Evolutionary conservation across 768 basidiomycete genomes (phyloP).

Genomic region (Macrocybe gigantea): DNA sequence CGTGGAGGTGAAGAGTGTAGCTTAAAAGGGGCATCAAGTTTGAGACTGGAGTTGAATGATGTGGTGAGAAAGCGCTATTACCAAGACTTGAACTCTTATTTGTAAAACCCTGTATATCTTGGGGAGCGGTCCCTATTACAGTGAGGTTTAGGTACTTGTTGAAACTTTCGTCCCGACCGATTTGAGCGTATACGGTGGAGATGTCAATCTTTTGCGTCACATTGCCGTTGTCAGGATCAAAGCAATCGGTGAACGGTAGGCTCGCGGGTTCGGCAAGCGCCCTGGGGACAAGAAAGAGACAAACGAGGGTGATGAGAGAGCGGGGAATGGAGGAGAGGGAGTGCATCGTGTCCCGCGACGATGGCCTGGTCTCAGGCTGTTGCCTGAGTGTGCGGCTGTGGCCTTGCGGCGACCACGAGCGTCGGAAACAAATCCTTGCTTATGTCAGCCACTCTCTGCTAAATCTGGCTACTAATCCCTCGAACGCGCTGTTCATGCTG

Average conservation of each 20-base stretch:
- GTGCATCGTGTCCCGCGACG: conserved; percentile 20
- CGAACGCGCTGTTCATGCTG: conserved; percentile 12
- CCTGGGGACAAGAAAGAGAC: conserved; percentile 18
- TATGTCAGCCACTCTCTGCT: background rate
- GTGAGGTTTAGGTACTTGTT: conserved; percentile 62
- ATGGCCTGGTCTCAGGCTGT: conserved; percentile 6
- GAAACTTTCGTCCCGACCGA: conserved; percentile 37
- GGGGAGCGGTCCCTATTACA: conserved; percentile 58
- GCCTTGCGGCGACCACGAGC: background rate
- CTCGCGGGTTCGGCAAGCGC: conserved; percentile 52
- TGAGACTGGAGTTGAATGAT: conserved; percentile 6
- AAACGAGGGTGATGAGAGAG: conserved; percentile 13
- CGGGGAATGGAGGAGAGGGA: conserved; percentile 9
- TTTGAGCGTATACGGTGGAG: conserved; percentile 68
- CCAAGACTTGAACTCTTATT: conserved; percentile 62
- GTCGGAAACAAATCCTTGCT: background rate
- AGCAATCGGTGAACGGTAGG: conserved; percentile 67
- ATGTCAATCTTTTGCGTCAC: conserved; percentile 55
- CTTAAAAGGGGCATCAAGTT: conserved; percentile 29
- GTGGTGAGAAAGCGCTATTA: conserved; percentile 27
- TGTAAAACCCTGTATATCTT: conserved; percentile 53
- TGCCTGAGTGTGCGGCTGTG: conserved; percentile 2
- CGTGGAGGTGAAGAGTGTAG: conserved; percentile 84
- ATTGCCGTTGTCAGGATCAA: conserved; percentile 36
- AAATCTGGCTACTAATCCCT: background rate